Conservation (phyloP, 306 rosid genomes). For the Psophocarpus tetragonolobus region DNA sequence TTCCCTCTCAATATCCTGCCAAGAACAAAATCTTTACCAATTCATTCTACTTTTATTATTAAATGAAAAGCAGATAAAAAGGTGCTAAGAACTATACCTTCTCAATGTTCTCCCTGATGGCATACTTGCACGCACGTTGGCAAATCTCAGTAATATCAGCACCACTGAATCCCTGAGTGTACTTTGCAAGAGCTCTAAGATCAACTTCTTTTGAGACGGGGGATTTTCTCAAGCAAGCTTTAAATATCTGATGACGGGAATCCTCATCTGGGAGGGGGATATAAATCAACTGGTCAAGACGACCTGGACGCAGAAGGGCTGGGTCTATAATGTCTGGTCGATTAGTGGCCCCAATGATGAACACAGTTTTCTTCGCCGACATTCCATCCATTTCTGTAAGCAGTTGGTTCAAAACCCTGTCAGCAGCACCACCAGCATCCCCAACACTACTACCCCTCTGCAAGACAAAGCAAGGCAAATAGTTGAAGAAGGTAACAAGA, state of each 20-base stretch:
- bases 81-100: constrained; percentile 53
- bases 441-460: constrained; percentile 98
- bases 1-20: constrained; percentile 89
- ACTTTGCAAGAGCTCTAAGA: constrained; percentile 90
- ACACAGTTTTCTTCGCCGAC: constrained; percentile 96
- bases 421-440: constrained; percentile 99
- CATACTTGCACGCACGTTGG: constrained; percentile 96
- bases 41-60: background rate
- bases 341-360: constrained; percentile 95
- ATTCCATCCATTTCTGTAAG: constrained; percentile 98
- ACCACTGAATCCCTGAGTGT: constrained; percentile 95
- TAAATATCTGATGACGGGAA: constrained; percentile 79
- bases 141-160: constrained; percentile 97
- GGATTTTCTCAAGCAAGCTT: constrained; percentile 93
- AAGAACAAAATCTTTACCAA: background rate
- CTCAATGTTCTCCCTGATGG: constrained; percentile 95
- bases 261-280: constrained; percentile 98
- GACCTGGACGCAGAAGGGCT: constrained; percentile 96
- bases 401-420: constrained; percentile 93
- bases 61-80: constrained; percentile 18
- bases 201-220: constrained; percentile 89
- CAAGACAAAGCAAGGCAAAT: constrained; percentile 37
- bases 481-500: background rate
- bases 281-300: constrained; percentile 94
- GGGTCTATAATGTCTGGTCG: constrained; percentile 96